Evolutionary conservation across 2,329 filamentous ascomycete species (phyloP), one percentile per base, ranked within the genome.

Genomic region (Fusarium continuum): DNA sequence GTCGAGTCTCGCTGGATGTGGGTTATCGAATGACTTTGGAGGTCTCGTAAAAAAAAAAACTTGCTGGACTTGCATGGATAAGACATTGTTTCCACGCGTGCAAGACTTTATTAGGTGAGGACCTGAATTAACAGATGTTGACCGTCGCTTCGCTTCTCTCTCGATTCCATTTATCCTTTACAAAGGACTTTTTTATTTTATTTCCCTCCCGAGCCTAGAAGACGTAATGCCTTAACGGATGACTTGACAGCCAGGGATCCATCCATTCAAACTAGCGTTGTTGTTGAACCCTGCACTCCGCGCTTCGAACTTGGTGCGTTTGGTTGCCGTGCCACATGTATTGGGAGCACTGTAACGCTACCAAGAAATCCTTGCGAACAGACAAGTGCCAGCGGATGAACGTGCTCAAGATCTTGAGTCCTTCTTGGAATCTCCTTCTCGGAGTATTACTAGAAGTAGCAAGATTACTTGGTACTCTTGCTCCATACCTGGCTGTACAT

Each of bases 1-100:
- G 32, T 35, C 26, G 31, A 19, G 40, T 55, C 16, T 44, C 19
- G 43, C 47, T 46, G 34, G 23, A 48, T 56, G 52, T 65, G 62
- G 62, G 56, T 65, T 65, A 63, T 63, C 47, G 62, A 48, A 61
- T 63, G 61, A 65, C 57, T 47, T 36, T 54, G 25, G 25, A 46
- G 22, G 31, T 17, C 26, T 36, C 34, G 54, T 8, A 20, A 20
- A 36, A 20, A 29, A 44, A 43, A 35, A 48, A 55, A 39, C 45
- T 25, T 52, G 35, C 34, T 28, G 45, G 16, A 19, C 8, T 9
- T 34, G 9, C 29, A 26, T 31, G 23, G 45, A 39, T 48, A 9
- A 20, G 32, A 40, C 47, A 17, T 36, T 29, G 39, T 23, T 41
- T 20, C 28, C 11, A 32, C 29, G 29, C 48, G n/a, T n/a, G 40